These are phyloP conservation scores for Hypoxylon crocopeplum DNA, from an alignment of 495 filamentous ascomycete species.

Conservation along the genomic window DNA sequence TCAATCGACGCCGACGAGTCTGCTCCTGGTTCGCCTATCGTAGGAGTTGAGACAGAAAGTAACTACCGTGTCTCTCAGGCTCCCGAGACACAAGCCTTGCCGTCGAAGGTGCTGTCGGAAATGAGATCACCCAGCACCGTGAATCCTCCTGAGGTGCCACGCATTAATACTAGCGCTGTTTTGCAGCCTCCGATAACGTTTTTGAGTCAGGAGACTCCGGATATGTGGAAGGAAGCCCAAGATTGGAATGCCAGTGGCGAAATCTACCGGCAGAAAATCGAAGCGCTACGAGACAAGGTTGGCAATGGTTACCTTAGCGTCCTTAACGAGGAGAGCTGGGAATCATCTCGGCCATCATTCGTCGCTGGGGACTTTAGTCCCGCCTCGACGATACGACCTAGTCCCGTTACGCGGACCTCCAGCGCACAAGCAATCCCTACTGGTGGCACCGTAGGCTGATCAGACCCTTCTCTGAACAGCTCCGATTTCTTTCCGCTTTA, in stretches of 20 bases:
- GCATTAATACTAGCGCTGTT: conserved; percentile 52
- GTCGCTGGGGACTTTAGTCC: conserved; percentile 49
- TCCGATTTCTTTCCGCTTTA: conserved; percentile 20
- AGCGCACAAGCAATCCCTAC: conserved; percentile 59
- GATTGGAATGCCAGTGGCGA: conserved; percentile 77
- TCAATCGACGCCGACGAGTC: conserved; percentile 8
- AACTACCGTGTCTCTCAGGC: conserved; percentile 54
- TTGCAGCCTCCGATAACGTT: conserved; percentile 50
- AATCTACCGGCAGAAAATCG: conserved; percentile 82
- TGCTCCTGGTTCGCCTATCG: background rate
- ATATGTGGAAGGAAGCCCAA: conserved; percentile 53
- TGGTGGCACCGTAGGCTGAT: conserved; percentile 55
- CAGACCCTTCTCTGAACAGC: conserved; percentile 34
- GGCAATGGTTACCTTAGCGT: conserved; percentile 85
- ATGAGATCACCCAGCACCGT: conserved; percentile 38
- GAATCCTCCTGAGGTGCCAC: conserved; percentile 50
- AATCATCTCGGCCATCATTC: conserved; percentile 47
- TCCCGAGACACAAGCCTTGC: conserved; percentile 41
- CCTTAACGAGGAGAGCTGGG: conserved; percentile 78
- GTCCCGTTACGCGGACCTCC: conserved; percentile 52
- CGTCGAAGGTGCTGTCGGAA: conserved; percentile 34
- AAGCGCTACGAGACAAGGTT: conserved; percentile 81
- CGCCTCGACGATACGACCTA: conserved; percentile 49
- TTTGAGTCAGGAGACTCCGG: conserved; percentile 45
- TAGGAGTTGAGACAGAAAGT: conserved; percentile 31